Evolutionary conservation across 192 early-diverging fungal genomes (phyloP).

Genomic region (Coemansia aciculifera): DNA sequence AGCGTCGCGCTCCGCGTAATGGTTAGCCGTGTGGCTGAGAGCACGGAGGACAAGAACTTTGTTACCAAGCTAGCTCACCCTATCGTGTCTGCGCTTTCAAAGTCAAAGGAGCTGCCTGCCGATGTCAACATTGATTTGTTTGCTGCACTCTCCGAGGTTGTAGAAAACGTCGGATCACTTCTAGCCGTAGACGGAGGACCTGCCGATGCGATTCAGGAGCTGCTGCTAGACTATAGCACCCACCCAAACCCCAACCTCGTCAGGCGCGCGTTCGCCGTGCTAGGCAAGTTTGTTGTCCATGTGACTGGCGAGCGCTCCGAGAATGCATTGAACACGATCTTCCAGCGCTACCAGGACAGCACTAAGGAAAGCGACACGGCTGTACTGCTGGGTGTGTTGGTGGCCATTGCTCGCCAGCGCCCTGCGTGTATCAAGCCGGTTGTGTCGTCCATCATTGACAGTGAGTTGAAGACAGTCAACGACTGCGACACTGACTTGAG

Average conservation of each 20-base stretch:
- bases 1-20: conserved; percentile 42
- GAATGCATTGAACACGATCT: conserved; percentile 33
- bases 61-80: conserved; percentile 34
- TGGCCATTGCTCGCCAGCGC: conserved; percentile 45
- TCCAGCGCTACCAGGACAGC: conserved; percentile 37
- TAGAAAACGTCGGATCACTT: conserved; percentile 28
- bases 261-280: conserved; percentile 38
- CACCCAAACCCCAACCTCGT: conserved; percentile 26
- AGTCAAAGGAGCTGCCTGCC: neutral
- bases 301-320: conserved; percentile 39
- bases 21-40: conserved; percentile 24
- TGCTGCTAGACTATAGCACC: conserved; percentile 31
- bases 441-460: conserved; percentile 21
- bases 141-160: conserved; percentile 30
- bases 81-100: conserved; percentile 24
- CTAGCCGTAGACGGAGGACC: conserved; percentile 21
- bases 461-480: conserved; percentile 28
- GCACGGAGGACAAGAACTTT: conserved; percentile 17
- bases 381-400: conserved; percentile 42
- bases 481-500: conserved; percentile 38
- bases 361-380: conserved; percentile 23
- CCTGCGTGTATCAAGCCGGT: conserved; percentile 27
- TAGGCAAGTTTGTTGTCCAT: conserved; percentile 45
- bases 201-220: conserved; percentile 21
- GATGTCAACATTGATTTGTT: conserved; percentile 44